Evolutionary conservation across 805 yeast species (phyloP).

Genomic region (Saccharomycopsis sp.): DNA sequence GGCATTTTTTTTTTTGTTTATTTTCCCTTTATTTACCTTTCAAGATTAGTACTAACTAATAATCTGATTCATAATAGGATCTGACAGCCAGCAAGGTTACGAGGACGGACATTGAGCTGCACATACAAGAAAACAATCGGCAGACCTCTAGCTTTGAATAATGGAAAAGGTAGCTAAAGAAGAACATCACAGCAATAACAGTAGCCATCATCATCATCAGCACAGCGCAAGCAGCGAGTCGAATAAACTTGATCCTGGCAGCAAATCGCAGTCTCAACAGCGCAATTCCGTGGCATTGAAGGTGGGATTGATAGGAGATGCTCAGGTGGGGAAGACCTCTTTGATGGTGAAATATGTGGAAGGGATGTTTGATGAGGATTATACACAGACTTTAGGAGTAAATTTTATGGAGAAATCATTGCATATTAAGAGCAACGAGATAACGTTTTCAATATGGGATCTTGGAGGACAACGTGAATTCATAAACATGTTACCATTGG

Average conservation of each 20-base stretch:
- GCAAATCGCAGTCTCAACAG: neutral
- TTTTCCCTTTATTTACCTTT: neutral
- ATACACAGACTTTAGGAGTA: slow-evolving; percentile 91
- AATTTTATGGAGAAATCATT: slow-evolving; percentile 90
- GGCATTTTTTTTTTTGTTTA: no score
- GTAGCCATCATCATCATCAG: neutral
- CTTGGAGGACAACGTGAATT: slow-evolving; percentile 94
- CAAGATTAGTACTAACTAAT: neutral
- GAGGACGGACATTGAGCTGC: no score
- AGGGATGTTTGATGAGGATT: slow-evolving; percentile 84
- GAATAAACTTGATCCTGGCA: neutral
- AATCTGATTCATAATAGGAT: neutral
- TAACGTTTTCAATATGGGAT: slow-evolving; percentile 91
- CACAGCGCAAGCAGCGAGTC: neutral
- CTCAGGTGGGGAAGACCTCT: slow-evolving; percentile 93
- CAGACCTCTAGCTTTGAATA: slow-evolving; percentile 13
- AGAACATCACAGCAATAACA: neutral
- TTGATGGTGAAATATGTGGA: slow-evolving; percentile 97
- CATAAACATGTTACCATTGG: slow-evolving; percentile 91
- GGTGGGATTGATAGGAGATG: slow-evolving; percentile 91
- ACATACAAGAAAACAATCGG: neutral
- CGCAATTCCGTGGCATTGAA: slow-evolving; percentile 55
- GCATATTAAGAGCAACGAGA: slow-evolving; percentile 75
- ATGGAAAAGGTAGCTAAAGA: slow-evolving; percentile 7
- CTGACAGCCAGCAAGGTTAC: no score